Base-by-base conservation (phyloP, 768 basidiomycete species). In the Hemileccinum rubropunctum region DNA sequence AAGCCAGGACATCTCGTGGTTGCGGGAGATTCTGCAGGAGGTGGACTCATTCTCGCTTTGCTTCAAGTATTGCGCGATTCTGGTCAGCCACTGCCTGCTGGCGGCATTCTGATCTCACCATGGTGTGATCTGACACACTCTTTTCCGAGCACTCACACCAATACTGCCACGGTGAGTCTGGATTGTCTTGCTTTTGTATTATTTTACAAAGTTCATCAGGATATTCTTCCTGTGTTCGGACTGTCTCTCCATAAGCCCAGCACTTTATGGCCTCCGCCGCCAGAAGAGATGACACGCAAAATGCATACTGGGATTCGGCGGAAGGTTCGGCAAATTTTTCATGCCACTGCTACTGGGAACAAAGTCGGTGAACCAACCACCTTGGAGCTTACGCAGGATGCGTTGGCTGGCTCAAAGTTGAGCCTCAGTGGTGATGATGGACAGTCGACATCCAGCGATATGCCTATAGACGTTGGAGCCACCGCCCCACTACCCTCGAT, bases 111-210 rank as follows among this genome's bases (percentile, higher is more conserved):
- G 35, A 87, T 98, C 55, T 94, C 91, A 23, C 97, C 97, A 0
- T 98, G 95, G 90, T 88, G 80, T 57, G 87, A 88, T 67, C 70
- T 98, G n/a, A 95, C 91, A 0, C 97, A 98, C 66, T 94, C 91
- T 0, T 98, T 98, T 67, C 90, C 92, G 0, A 92, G 89, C 58
- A 79, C 95, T 40, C 79, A 91, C 60, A 72, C 76, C 34, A 98
- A 98, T 65, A 93, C 91, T 2, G 76, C 80, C 3, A 92, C 93
- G 44, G 93, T 90, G 58, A 55, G 76, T 65, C 43, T 14, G 14
- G 12, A 34, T 21, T 26, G 15, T 18, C n/a, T 45, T 35, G 5
- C 17, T 4, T 28, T 50, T 35, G 13, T 33, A 14, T 30, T 9
- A 27, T 30, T 43, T 56, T 21, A 57, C 20, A 14, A 13, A 6